Conservation (phyloP, 345 rosid species). For the Syzygium oleosum region DNA sequence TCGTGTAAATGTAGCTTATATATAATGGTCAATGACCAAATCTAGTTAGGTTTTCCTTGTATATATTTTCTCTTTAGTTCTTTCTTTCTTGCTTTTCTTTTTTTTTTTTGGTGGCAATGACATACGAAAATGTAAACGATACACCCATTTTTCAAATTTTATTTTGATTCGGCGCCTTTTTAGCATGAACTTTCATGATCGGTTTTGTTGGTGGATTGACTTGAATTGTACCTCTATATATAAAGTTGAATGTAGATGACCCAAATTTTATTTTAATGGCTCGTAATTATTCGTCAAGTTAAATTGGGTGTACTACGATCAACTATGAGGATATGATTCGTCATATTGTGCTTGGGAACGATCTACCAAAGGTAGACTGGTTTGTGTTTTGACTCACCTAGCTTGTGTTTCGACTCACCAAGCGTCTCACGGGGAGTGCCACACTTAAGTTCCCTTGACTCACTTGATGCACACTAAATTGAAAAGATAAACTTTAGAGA, state of each 20-base stretch:
- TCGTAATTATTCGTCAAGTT: background rate
- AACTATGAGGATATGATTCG: background rate
- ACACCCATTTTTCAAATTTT: background rate
- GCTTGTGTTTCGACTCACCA: no score
- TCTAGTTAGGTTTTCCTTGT: slow-evolving; percentile 15
- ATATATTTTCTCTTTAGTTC: background rate
- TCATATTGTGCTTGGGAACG: no score
- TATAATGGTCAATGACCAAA: background rate
- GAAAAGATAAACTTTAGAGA: no score
- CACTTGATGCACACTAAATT: no score
- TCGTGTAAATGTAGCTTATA: background rate
- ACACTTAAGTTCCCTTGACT: no score
- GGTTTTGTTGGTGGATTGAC: background rate
- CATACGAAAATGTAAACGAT: background rate
- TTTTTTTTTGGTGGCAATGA: background rate
- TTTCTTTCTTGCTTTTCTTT: background rate
- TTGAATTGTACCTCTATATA: background rate
- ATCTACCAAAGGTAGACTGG: no score
- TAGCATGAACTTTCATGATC: background rate
- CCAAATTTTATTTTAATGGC: background rate
- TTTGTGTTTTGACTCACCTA: no score
- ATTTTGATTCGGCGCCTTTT: no score
- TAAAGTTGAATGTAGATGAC: no score
- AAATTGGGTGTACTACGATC: background rate
- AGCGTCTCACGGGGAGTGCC: no score